Evolutionary conservation across 805 yeast genomes (phyloP), one percentile per base, ranked within the genome.

Genomic region (Wickerhamiella sergipiensis): DNA sequence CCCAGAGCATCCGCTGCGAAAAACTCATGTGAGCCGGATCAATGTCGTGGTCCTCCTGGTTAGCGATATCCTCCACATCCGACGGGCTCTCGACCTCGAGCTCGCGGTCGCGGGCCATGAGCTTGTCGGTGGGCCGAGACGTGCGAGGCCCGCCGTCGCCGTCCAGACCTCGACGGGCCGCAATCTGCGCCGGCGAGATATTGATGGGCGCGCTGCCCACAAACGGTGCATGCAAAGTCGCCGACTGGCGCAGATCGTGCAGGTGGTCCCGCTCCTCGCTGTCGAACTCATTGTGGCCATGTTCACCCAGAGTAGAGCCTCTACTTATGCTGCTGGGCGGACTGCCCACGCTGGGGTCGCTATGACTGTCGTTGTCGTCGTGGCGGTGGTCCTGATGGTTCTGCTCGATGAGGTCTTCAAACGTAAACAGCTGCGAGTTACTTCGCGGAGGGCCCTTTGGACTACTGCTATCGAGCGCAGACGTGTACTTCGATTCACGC

Each of bases 1-100:
- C 63, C 60, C 60, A 59, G 18, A 56, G 59, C 58, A 59, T 57
- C 12, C 63, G 59, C 50, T 57, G 61, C 48, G 60, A 55, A 51
- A 60, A 59, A 39, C 61, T 57, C 61, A 60, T 57, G 9, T 51
- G 45, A n/a, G 54, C 50, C 1, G 58, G 60, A 24, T 56, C 56
- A 3, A 56, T 33, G 18, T 46, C 49, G n/a, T 31, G 26, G 15
- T 21, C 22, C 24, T 40, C 43, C 24, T 10, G 15, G 3, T 7
- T 24, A 19, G 43, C 43, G 12, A 40, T 18, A 12, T 40, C 43
- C 18, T 40, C 24, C n/a, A 24, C 19, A 21, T 10, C 7, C 7
- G 47, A 18, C 15, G 47, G 47, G 22, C 29, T 29, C 12, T 33
- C n/a, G 22, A 45, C 39, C 19, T 45, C 47, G 23, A 45, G 31